phyloP scores from a whole-genome alignment of 148 eudicot genomes.

The Silene latifolia region DNA sequence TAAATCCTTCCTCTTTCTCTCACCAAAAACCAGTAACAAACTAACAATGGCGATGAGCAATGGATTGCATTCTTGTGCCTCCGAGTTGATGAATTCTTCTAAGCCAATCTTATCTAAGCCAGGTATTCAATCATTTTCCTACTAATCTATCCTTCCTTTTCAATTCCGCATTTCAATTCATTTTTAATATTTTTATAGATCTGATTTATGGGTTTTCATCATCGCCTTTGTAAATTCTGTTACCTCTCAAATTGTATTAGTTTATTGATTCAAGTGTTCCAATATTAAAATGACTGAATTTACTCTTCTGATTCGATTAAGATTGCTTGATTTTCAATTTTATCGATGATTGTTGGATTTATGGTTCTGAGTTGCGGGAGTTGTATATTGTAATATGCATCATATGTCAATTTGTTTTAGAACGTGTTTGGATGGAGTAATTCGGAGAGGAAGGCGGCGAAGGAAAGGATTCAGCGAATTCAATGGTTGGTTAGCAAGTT shows the following conservation, averaged over 20 bases:
- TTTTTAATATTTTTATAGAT: too few species aligned
- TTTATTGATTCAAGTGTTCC: background rate
- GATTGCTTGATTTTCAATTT: background rate
- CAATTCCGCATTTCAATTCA: background rate
- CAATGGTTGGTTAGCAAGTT: too few species aligned
- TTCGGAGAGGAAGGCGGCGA: too few species aligned
- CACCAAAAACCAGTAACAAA: background rate
- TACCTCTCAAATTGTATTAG: background rate
- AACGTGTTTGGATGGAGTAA: too few species aligned
- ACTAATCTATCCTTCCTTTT: constrained; percentile 21
- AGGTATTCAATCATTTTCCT: constrained; percentile 32
- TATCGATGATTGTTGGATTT: background rate
- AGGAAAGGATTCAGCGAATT: too few species aligned
- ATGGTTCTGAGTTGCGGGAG: background rate
- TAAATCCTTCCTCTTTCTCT: background rate
- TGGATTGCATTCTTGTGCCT: constrained; percentile 57
- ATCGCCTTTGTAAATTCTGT: background rate
- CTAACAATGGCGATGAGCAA: constrained; percentile 66
- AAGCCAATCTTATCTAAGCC: constrained; percentile 48
- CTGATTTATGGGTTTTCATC: too few species aligned
- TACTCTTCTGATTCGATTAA: background rate
- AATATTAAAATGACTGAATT: background rate
- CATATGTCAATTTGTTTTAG: too few species aligned
- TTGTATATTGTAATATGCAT: too few species aligned
- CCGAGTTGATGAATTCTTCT: constrained; percentile 50